Conservation (phyloP, 164 flowering plant genomes). For the Taxillus chinensis region DNA sequence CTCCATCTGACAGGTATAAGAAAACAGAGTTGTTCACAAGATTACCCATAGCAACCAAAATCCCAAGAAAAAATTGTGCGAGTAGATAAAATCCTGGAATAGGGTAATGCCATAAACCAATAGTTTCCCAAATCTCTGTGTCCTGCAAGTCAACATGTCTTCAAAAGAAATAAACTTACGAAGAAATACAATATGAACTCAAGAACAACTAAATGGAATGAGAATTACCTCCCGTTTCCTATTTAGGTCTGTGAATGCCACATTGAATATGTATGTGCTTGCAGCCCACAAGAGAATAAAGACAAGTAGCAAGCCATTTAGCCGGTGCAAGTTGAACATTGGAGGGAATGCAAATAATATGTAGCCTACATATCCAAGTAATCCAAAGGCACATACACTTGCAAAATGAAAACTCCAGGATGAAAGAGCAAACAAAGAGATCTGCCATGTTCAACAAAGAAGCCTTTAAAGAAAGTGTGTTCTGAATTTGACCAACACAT, state of each 20-base stretch:
- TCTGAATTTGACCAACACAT: no score
- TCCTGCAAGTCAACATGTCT: background rate
- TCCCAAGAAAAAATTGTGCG: background rate
- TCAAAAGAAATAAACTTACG: background rate
- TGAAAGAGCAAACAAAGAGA: slow-evolving; percentile 2
- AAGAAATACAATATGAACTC: background rate
- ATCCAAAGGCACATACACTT: background rate
- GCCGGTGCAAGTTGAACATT: slow-evolving; percentile 1
- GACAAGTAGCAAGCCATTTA: slow-evolving; percentile 2
- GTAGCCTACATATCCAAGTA: background rate
- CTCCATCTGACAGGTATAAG: background rate
- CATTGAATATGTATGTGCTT: background rate
- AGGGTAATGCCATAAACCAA: slow-evolving; percentile 4
- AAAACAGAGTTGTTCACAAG: slow-evolving; percentile 5
- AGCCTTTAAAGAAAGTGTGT: background rate
- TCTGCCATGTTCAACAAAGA: background rate
- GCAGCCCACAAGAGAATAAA: background rate
- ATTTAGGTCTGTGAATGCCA: background rate
- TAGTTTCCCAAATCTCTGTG: background rate
- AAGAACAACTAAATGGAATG: background rate
- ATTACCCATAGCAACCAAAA: slow-evolving; percentile 1
- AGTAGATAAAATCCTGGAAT: background rate
- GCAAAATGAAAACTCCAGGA: slow-evolving; percentile 3
- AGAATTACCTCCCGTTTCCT: background rate
- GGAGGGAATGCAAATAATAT: background rate